Conservation (phyloP, 257 asterid species). For the Nicotiana benthamiana region DNA sequence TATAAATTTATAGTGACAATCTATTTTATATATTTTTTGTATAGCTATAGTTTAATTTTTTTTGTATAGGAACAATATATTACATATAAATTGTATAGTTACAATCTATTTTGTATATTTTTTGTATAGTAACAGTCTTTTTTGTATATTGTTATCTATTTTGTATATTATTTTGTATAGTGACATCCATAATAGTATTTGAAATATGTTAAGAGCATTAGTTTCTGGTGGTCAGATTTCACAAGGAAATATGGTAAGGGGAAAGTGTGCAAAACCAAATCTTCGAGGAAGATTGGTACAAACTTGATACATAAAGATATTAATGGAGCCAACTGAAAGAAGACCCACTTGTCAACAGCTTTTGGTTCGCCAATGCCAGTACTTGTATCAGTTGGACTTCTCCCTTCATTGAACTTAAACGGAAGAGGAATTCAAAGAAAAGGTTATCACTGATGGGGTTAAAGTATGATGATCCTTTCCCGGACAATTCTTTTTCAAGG, state of each 20-base stretch:
- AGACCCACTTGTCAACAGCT: conserved; percentile 41
- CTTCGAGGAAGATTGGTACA: conserved; percentile 48
- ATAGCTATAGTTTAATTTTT: too few species aligned
- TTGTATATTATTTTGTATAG: too few species aligned
- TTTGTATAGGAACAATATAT: too few species aligned
- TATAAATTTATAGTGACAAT: too few species aligned
- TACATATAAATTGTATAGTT: too few species aligned
- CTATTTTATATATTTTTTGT: too few species aligned
- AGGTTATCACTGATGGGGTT: conserved; percentile 37
- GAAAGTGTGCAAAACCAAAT: conserved; percentile 42
- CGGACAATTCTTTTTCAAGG: conserved; percentile 40
- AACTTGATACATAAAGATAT: conserved; percentile 30
- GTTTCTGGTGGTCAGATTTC: conserved; percentile 35
- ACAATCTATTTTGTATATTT: too few species aligned
- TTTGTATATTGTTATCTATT: too few species aligned
- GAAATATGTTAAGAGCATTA: too few species aligned
- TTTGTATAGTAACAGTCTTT: too few species aligned
- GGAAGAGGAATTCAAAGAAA: conserved; percentile 57
- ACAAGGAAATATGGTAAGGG: conserved; percentile 32
- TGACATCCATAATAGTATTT: too few species aligned
- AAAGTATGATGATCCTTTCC: conserved; percentile 34
- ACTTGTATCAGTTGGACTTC: conserved; percentile 21
- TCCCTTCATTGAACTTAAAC: conserved; percentile 34
- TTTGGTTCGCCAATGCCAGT: conserved; percentile 34
- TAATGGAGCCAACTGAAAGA: conserved; percentile 52